Base-by-base conservation (phyloP, 768 basidiomycete genomes). In the Ephemerocybe angulata region DNA sequence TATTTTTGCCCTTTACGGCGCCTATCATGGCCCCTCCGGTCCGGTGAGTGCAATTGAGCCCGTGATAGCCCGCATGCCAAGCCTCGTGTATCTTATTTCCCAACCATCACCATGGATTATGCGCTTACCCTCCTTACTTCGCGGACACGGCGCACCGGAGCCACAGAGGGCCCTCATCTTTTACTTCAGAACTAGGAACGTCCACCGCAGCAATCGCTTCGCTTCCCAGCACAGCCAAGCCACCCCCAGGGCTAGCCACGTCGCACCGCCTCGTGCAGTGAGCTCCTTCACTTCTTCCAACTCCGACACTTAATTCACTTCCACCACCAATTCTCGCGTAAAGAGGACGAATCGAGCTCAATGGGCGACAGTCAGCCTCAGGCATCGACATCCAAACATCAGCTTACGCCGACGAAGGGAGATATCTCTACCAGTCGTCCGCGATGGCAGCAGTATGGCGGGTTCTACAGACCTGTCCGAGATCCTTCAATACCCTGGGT, bases 401-500 rank as follows among this genome's bases (percentile, higher is more conserved):
- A 35, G 33, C 33, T 35, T 8, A 8, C 33, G 17, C 33, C 33
- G 8, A 8, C 8, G 17, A 17, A 17, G 17, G 33, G 33, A 8
- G n/a, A n/a, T n/a, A n/a, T n/a, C n/a, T 8, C 33, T 8, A 8
- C 33, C 8, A 8, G 17, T 17, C 25, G 48, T 8, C 53, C 53
- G 13, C 24, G 15, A 24, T 56, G 55, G 55, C 31, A 55, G 31
- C 66, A 70, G 21, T 62, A 71, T 50, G 65, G 68, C 13, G 70
- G 71, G 4, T 62, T 56, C 33, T 72, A 72, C 60, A 63, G 69
- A 37, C 53, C 56, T 4, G 30, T 72, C 27, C 50, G 50, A 25
- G 59, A 65, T 29, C 38, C 65, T 10, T 58, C 65, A 1, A 57
- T 53, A 19, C 63, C 67, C 28, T 72, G 71, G 70, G 58, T 64